phyloP scores from a whole-genome alignment of 2,329 filamentous ascomycete species.

The Zopfia rhizophila region DNA sequence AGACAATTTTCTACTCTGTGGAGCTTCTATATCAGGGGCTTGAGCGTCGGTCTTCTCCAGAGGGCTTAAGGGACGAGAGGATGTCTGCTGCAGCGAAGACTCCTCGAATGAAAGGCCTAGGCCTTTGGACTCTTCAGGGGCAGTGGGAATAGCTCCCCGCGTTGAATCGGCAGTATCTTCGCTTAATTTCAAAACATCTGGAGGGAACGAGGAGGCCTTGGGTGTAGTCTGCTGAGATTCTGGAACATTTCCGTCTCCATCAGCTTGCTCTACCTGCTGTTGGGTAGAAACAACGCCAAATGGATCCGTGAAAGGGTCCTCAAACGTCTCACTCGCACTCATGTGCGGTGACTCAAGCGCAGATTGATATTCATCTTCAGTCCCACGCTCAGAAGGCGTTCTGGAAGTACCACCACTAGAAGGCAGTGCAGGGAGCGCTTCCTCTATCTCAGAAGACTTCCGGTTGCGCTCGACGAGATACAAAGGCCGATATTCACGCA shows the following conservation, averaged over 20 bases:
- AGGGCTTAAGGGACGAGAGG: constrained; percentile 24
- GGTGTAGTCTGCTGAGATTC: constrained; percentile 76
- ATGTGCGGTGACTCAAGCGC: constrained; percentile 52
- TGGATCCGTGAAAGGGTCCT: constrained; percentile 35
- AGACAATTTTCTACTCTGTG: constrained; percentile 26
- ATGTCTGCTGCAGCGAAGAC: constrained; percentile 4
- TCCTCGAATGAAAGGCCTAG: constrained; percentile 25
- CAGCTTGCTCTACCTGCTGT: constrained; percentile 34
- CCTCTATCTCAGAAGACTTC: constrained; percentile 44
- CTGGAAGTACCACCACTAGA: constrained; percentile 54
- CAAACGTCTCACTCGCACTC: constrained; percentile 33
- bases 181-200: constrained; percentile 24
- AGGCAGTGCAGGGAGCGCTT: constrained; percentile 63
- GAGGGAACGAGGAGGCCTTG: constrained; percentile 65
- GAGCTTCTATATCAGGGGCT: constrained; percentile 15
- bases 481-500: constrained; percentile 79
- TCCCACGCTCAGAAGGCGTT: constrained; percentile 49
- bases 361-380: constrained; percentile 58
- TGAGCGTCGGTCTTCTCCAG: too few relatives aligned
- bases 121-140: constrained; percentile 31
- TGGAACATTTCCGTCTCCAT: constrained; percentile 59
- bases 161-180: constrained; percentile 21
- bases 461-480: constrained; percentile 77
- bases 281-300: constrained; percentile 30
- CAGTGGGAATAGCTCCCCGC: constrained; percentile 35